phyloP scores from a whole-genome alignment of 129 eudicot genomes.

The Tagetes erecta region DNA sequence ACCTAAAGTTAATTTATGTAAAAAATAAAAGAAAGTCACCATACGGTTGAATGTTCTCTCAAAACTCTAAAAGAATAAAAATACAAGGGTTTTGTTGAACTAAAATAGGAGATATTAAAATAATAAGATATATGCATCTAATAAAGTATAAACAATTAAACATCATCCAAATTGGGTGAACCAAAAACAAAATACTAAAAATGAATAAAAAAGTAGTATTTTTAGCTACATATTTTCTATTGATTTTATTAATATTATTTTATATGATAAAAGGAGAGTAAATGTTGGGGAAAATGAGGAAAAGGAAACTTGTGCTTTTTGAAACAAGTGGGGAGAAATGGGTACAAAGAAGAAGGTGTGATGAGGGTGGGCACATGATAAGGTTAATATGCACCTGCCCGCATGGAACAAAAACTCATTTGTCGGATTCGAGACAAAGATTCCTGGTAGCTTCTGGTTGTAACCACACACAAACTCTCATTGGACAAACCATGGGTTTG shows the following conservation, averaged over 20 bases:
- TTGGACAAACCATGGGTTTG: slow-evolving; percentile 26
- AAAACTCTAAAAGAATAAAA: too few species aligned
- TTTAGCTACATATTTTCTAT: too few species aligned
- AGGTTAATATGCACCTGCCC: slow-evolving; percentile 27
- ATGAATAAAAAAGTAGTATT: not conserved
- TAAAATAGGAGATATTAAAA: too few species aligned
- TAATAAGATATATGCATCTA: not conserved
- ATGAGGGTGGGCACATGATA: slow-evolving; percentile 20
- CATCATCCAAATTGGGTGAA: not conserved
- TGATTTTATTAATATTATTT: not conserved
- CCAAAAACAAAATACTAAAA: not conserved
- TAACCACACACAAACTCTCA: slow-evolving; percentile 31
- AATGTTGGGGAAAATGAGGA: slow-evolving; percentile 25
- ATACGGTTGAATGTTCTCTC: too few species aligned
- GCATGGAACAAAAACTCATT: slow-evolving; percentile 25
- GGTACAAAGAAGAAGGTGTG: slow-evolving; percentile 1
- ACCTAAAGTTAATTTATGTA: too few species aligned
- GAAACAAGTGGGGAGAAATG: slow-evolving; percentile 34
- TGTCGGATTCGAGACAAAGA: slow-evolving; percentile 23
- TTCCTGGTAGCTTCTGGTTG: slow-evolving; percentile 30
- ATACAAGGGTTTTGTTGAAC: too few species aligned
- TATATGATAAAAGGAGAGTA: not conserved
- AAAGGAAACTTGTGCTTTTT: slow-evolving; percentile 23
- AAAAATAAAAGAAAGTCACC: too few species aligned
- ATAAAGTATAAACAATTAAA: not conserved